Conservation (phyloP, 2,329 filamentous ascomycete species). For the Colletotrichum kahawae region DNA sequence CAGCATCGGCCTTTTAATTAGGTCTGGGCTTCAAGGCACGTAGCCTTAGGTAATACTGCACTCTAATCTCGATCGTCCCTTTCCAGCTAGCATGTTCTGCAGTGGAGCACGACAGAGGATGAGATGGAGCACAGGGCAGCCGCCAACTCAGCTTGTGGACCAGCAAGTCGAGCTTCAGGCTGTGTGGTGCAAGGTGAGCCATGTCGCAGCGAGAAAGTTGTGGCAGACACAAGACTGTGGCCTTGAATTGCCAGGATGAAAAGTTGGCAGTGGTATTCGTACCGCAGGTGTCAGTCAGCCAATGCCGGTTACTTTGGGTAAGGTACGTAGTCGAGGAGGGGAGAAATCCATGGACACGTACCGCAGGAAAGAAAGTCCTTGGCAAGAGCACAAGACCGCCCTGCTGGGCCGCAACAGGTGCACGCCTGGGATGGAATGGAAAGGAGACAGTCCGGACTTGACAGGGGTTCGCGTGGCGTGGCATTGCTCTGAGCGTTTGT, state of each 20-base stretch:
- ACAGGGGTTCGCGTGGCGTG: neutral
- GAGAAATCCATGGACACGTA: neutral
- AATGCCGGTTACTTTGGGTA: neutral
- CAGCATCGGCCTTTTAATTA: neutral
- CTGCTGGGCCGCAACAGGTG: neutral
- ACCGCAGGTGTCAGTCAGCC: neutral
- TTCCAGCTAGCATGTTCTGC: neutral
- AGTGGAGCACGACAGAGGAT: neutral
- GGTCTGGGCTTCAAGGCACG: neutral
- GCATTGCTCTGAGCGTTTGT: neutral
- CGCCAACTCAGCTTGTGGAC: slow-evolving; percentile 4
- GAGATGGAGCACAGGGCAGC: neutral
- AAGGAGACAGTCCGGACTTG: neutral
- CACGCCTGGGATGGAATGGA: neutral
- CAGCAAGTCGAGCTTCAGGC: neutral
- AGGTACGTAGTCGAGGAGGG: neutral
- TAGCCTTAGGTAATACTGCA: neutral
- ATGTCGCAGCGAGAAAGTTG: neutral
- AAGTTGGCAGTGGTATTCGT: neutral
- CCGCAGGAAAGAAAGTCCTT: neutral
- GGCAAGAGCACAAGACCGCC: neutral
- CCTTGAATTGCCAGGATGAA: neutral
- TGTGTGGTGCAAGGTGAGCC: slow-evolving; percentile 1
- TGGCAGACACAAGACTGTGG: neutral
- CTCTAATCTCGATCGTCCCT: neutral